phyloP scores from a whole-genome alignment of 805 yeast genomes.

The Metschnikowia similis region DNA sequence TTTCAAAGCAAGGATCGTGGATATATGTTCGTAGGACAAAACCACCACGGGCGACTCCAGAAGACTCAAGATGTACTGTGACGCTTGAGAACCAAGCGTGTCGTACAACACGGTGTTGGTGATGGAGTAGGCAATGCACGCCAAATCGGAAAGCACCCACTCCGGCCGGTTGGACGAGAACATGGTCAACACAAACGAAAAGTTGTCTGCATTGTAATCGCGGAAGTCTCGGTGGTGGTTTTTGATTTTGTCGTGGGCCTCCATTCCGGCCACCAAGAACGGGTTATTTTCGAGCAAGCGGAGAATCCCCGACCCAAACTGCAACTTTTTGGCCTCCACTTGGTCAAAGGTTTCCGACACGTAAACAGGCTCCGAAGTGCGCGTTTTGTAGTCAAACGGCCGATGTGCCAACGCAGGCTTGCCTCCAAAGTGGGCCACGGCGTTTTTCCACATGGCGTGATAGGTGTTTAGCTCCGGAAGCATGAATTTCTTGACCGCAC shows the following conservation, averaged over 20 bases:
- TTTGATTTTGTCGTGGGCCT: conserved; percentile 21
- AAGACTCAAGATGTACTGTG: conserved; percentile 56
- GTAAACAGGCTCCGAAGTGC: conserved; percentile 31
- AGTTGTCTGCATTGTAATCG: conserved; percentile 10
- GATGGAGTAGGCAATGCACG: conserved; percentile 49
- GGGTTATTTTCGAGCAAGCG: conserved; percentile 21
- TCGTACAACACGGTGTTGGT: conserved; percentile 25
- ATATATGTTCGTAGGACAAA: conserved; percentile 10
- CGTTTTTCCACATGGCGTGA: conserved; percentile 40
- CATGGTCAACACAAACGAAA: conserved; percentile 49
- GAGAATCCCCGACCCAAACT: conserved; percentile 40
- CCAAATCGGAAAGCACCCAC: conserved; percentile 69
- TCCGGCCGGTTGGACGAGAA: conserved; percentile 58
- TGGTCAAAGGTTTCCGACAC: conserved; percentile 25
- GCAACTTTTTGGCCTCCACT: conserved; percentile 27
- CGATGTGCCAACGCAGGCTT: conserved; percentile 43
- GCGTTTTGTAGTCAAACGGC: conserved; percentile 27
- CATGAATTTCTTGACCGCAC: conserved; percentile 30
- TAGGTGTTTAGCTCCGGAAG: conserved; percentile 45
- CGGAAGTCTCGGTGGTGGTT: conserved; percentile 12
- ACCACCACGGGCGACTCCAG: conserved; percentile 62
- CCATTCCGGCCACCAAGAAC: conserved; percentile 16
- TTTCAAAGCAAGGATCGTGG: conserved; percentile 11
- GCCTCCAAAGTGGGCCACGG: conserved; percentile 33
- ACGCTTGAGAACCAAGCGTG: conserved; percentile 49